phyloP scores from a whole-genome alignment of 805 yeast species.

The Pichia nanzhaoensis region DNA sequence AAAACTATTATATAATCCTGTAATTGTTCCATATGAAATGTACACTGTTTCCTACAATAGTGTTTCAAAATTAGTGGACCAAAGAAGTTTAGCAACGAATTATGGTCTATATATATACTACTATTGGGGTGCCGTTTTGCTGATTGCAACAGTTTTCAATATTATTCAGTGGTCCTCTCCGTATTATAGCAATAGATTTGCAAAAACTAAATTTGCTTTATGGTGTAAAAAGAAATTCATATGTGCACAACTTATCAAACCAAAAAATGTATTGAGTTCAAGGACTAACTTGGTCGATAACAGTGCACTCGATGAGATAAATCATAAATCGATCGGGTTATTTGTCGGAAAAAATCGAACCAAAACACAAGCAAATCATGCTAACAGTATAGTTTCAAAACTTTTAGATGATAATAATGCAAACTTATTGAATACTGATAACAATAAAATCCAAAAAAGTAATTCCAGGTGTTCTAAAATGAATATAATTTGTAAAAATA shows the following conservation, averaged over 20 bases:
- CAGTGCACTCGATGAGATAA: neutral
- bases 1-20: constrained; percentile 23
- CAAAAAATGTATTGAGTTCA: constrained; percentile 11
- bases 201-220: constrained; percentile 18
- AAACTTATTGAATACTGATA: neutral
- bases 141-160: constrained; percentile 24
- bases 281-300: neutral
- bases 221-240: constrained; percentile 31
- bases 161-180: constrained; percentile 33
- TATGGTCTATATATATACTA: constrained; percentile 26
- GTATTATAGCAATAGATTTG: constrained; percentile 18
- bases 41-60: constrained; percentile 25
- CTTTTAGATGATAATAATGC: neutral
- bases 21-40: constrained; percentile 19
- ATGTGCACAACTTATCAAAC: constrained; percentile 28
- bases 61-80: constrained; percentile 23
- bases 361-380: constrained; percentile 2
- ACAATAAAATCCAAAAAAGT: neutral
- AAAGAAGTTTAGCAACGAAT: constrained; percentile 27
- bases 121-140: constrained; percentile 29
- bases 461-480: neutral
- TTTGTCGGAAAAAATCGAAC: constrained; percentile 5
- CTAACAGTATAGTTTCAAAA: neutral
- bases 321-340: constrained; percentile 8
- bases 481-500: constrained; percentile 5